Evolutionary conservation across 176 grass and related monocot genomes (phyloP), one percentile per base, ranked within the genome.

Genomic region (Phoenix roebelenii): DNA sequence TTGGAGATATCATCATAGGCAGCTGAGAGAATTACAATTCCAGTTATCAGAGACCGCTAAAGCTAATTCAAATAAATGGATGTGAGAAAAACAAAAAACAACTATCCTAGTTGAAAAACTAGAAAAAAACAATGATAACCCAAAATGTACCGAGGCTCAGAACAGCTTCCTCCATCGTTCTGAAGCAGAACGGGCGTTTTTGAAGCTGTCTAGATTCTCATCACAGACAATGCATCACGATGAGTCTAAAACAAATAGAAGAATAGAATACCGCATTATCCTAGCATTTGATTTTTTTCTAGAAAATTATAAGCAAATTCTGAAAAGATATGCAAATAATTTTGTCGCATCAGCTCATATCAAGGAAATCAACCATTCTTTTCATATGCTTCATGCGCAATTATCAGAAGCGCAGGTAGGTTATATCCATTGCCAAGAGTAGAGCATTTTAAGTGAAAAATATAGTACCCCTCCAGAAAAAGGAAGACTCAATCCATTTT

Each of bases 111-210:
- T 1, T 35, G 32, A 44, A 30, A 9, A 44, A 44, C 35, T 44
- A 44, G 35, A 12, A 3, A 44, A 44, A 44, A 44, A 44, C 35
- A 44, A 12, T 14, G 35, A 44, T 3, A 44, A 44, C 14, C 35
- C 2, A 12, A 44, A 44, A 44, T 44, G 35, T 44, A 10, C 1
- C 4, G 20, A 49, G 63, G 78, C 87, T 82, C 78, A 82, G 2
- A 44, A 9, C 78, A 82, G 60, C 64, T 76, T 56, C 58, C n/a
- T 85, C 82, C 5, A 28, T 90, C 82, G 85, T 2, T 90, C 79
- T 76, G 87, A 90, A 90, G 87, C 79, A 85, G 75, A 82, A 82
- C 87, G 79, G 82, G 87, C 79, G 5, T 89, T 28, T 12, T 53
- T 80, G 72, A 70, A 79, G 76, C 77, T 74, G 69, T 44, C 35